Evolutionary conservation across 2,329 filamentous ascomycete genomes (phyloP).

Genomic region (Penicillium rolfsii): DNA sequence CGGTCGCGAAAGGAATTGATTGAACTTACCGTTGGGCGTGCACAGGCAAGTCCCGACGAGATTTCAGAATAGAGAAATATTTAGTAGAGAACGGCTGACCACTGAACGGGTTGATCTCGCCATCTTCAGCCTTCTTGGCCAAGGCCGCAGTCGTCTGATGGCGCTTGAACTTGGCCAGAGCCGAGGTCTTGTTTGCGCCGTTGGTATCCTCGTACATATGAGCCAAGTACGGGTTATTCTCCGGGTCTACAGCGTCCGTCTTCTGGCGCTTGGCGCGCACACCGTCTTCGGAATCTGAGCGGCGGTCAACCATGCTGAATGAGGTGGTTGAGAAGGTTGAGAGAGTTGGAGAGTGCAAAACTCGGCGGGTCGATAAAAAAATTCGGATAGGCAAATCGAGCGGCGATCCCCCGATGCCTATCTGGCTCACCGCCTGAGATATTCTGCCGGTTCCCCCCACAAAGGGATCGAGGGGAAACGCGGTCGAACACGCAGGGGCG

Average conservation of each 20-base stretch:
- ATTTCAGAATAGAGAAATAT: slow-evolving; percentile 89
- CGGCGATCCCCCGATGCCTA: slow-evolving; percentile 35
- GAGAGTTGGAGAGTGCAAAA: slow-evolving; percentile 23
- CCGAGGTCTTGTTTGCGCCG: slow-evolving; percentile 46
- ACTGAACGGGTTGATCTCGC: slow-evolving; percentile 83
- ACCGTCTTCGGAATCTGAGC: slow-evolving; percentile 55
- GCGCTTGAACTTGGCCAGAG: slow-evolving; percentile 69
- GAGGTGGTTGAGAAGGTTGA: slow-evolving; percentile 16
- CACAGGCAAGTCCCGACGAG: slow-evolving; percentile 82
- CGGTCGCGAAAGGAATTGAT: neutral
- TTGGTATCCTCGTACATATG: slow-evolving; percentile 69
- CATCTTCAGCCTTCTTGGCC: slow-evolving; percentile 75
- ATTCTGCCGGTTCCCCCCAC: slow-evolving; percentile 36
- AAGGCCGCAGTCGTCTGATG: slow-evolving; percentile 79
- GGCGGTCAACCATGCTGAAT: slow-evolving; percentile 59
- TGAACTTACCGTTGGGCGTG: slow-evolving; percentile 77
- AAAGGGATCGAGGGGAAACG: slow-evolving; percentile 31
- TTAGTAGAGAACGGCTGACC: slow-evolving; percentile 73
- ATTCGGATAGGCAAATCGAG: slow-evolving; percentile 39
- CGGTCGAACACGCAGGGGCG: slow-evolving; percentile 12
- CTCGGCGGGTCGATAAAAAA: slow-evolving; percentile 27
- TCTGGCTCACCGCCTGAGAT: slow-evolving; percentile 31
- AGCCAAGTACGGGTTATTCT: slow-evolving; percentile 83
- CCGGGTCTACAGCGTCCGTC: slow-evolving; percentile 53
- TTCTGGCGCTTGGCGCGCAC: slow-evolving; percentile 60